Evolutionary conservation across 768 basidiomycete species (phyloP).

Genomic region (Mycena sanguinolenta): DNA sequence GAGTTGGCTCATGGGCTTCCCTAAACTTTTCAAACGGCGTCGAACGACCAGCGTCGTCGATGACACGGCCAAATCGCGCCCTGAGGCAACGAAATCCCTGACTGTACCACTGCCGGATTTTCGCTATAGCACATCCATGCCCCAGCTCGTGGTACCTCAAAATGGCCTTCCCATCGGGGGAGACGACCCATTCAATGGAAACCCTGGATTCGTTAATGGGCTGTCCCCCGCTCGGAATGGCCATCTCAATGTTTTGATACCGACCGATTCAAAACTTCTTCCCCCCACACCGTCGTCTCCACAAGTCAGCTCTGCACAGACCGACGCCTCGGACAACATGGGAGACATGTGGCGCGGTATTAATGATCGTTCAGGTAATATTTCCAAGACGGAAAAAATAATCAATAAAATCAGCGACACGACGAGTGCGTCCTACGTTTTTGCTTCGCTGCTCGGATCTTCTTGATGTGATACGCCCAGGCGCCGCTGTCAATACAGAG

Average conservation of each 20-base stretch:
- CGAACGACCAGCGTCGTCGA: conserved; percentile 18
- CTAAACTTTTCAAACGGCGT: conserved; percentile 23
- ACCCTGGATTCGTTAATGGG: not conserved
- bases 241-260: not conserved
- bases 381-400: conserved; percentile 16
- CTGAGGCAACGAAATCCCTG: not conserved
- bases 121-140: conserved; percentile 14
- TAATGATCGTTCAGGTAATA: conserved; percentile 1
- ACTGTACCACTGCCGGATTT: conserved; percentile 13
- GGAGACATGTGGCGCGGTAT: conserved; percentile 21
- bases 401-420: conserved; percentile 19
- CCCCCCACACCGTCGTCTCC: conserved; percentile 22
- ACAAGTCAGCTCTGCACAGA: conserved; percentile 1
- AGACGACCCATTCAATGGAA: not conserved
- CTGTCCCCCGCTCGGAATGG: not conserved
- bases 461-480: not conserved
- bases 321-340: conserved; percentile 10
- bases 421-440: conserved; percentile 16
- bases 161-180: not conserved
- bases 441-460: not conserved
- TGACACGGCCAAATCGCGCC: not conserved
- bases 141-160: conserved; percentile 2
- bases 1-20: conserved; percentile 11
- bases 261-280: conserved; percentile 3
- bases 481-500: not conserved